Conservation (phyloP, 805 yeast species). For the Wickerhamomyces kurtzmanii region DNA sequence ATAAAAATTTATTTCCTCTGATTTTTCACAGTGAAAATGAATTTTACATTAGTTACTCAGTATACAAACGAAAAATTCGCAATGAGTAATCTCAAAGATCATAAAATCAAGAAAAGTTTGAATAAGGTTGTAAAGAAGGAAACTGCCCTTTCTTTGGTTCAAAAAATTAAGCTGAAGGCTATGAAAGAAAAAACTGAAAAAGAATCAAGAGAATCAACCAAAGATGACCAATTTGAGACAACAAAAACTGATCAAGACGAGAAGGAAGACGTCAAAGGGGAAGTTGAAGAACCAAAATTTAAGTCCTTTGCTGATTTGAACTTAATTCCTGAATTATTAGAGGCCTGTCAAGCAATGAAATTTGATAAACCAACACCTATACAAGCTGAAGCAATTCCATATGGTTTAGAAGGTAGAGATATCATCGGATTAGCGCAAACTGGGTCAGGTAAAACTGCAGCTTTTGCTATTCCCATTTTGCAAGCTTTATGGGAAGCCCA, state of each 20-base stretch:
- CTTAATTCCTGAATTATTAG: constrained; percentile 68
- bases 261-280: constrained; percentile 3
- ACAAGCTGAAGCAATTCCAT: constrained; percentile 85
- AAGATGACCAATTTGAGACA: constrained; percentile 6
- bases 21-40: constrained; percentile 1
- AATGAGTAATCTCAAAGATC: constrained; percentile 1
- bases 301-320: constrained; percentile 46
- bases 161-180: constrained; percentile 39
- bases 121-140: constrained; percentile 19
- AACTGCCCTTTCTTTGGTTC: constrained; percentile 41
- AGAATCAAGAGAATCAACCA: constrained; percentile 8
- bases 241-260: constrained; percentile 3
- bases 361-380: constrained; percentile 86
- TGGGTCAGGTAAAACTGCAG: constrained; percentile 98
- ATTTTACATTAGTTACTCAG: neutral
- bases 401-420: constrained; percentile 84
- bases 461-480: constrained; percentile 91
- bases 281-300: constrained; percentile 15
- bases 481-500: constrained; percentile 89
- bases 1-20: too few relatives aligned
- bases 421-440: constrained; percentile 95
- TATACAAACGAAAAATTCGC: constrained; percentile 2
- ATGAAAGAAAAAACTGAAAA: constrained; percentile 10
- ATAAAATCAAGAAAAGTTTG: constrained; percentile 11
- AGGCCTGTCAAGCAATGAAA: constrained; percentile 68